Evolutionary conservation across 768 basidiomycete genomes (phyloP).

Genomic region (Leucocoprinus birnbaumii): DNA sequence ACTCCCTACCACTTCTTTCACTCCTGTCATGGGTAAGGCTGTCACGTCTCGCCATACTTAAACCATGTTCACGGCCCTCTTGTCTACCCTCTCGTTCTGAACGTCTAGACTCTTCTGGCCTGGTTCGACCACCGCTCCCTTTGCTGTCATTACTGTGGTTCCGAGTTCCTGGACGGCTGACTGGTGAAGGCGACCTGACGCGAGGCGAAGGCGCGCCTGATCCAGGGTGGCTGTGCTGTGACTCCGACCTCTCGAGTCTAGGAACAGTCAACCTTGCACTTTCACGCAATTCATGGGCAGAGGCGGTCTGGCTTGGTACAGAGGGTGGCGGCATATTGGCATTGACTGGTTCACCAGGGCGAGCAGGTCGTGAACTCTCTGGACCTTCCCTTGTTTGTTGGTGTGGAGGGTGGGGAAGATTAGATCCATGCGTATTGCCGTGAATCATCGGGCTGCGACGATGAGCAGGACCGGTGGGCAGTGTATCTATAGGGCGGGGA

Average conservation of each 20-base stretch:
- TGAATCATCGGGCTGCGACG: conserved; percentile 10
- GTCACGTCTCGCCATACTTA: conserved; percentile 40
- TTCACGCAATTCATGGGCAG: conserved; percentile 78
- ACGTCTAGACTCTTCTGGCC: conserved; percentile 51
- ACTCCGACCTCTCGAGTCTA: conserved; percentile 40
- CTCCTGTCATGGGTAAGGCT: conserved; percentile 50
- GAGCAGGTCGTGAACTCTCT: conserved; percentile 35
- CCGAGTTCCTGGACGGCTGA: conserved; percentile 64
- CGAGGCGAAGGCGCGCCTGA: conserved; percentile 58
- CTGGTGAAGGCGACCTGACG: conserved; percentile 63
- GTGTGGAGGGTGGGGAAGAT: conserved; percentile 3
- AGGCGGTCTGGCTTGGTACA: conserved; percentile 73
- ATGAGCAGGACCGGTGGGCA: conserved; percentile 11
- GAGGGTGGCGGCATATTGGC: conserved; percentile 74
- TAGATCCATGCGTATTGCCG: conserved; percentile 8
- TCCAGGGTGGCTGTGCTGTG: conserved; percentile 49
- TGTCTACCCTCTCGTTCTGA: conserved; percentile 47
- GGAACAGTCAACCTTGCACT: conserved; percentile 69
- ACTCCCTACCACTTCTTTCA: conserved; percentile 44
- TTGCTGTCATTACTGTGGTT: conserved; percentile 73
- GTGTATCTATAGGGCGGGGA: conserved; percentile 11
- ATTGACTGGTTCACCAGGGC: conserved; percentile 29
- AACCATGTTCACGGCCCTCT: conserved; percentile 41
- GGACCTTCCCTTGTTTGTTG: conserved; percentile 11
- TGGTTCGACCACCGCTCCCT: conserved; percentile 59